A percentile compares a stretch with the other conserved stretches of the same genome.
phyloP scores from a whole-genome alignment of 78 protist genomes.

The Dictyostelium intermedium region DNA sequence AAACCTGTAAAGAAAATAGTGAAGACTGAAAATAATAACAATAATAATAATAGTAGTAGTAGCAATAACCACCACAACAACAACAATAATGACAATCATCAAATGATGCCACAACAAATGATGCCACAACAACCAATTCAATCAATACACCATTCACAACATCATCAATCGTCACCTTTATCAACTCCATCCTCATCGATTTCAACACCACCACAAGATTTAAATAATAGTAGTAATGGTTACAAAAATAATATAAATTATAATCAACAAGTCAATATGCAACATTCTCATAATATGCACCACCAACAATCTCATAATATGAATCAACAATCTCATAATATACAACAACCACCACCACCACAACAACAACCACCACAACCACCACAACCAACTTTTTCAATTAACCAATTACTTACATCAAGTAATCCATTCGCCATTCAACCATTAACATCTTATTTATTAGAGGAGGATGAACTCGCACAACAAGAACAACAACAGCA shows the following conservation, averaged over 20 bases:
- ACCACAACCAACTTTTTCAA: slow-evolving; percentile 9
- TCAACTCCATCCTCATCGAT: slow-evolving; percentile 23
- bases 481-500: not conserved
- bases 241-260: not conserved
- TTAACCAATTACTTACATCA: slow-evolving; percentile 21
- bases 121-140: not conserved
- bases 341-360: not conserved
- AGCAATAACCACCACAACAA: not conserved
- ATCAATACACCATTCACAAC: not conserved
- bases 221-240: not conserved
- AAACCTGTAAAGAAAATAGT: not conserved
- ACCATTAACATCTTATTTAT: slow-evolving; percentile 24
- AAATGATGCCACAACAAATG: not conserved
- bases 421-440: not conserved
- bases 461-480: not conserved
- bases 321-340: not conserved
- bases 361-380: not conserved
- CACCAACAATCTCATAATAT: not conserved
- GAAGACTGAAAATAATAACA: not conserved
- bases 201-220: slow-evolving; percentile 20
- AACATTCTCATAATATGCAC: not conserved
- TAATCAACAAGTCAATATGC: not conserved
- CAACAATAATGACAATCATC: no score
- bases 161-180: slow-evolving; percentile 11
- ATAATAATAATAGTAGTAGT: not conserved